A percentile compares a stretch with the other conserved stretches of the same genome.
Conservation (phyloP, 225 moss, liverwort and hornwort species). For the Takakia lepidozioides region DNA sequence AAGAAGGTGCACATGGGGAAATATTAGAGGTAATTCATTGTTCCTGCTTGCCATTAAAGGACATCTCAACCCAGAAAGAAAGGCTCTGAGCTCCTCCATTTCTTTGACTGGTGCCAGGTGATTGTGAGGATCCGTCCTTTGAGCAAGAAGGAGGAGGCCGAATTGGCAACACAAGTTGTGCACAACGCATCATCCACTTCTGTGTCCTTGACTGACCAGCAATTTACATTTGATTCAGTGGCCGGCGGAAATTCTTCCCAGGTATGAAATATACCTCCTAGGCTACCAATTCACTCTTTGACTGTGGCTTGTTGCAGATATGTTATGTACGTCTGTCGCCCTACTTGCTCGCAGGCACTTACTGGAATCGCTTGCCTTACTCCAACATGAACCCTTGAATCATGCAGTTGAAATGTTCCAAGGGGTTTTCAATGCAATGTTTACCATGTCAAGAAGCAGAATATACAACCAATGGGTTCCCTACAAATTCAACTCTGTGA, state of each 20-base stretch:
- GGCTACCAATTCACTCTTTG: not conserved
- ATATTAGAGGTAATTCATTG: not conserved
- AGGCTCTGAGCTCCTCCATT: no score
- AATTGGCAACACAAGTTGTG: slow-evolving; percentile 52
- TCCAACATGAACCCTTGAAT: no score
- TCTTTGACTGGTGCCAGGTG: slow-evolving; percentile 37
- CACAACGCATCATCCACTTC: slow-evolving; percentile 53
- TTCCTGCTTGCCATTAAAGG: not conserved
- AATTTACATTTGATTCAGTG: slow-evolving; percentile 79
- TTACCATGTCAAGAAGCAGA: no score
- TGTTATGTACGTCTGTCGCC: no score
- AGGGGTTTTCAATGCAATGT: not conserved
- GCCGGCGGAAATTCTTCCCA: slow-evolving; percentile 69
- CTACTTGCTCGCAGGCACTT: no score
- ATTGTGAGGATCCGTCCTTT: slow-evolving; percentile 74
- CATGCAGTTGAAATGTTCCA: no score
- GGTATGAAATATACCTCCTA: slow-evolving; percentile 12
- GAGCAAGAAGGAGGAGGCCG: slow-evolving; percentile 58
- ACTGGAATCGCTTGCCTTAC: not conserved
- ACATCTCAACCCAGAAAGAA: not conserved
- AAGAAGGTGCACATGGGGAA: not conserved
- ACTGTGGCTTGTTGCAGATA: not conserved
- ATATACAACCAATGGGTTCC: no score
- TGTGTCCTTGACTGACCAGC: slow-evolving; percentile 58
- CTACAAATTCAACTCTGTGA: no score